Evolutionary conservation across 2,329 filamentous ascomycete genomes (phyloP).

Genomic region (Colletotrichum lupini): DNA sequence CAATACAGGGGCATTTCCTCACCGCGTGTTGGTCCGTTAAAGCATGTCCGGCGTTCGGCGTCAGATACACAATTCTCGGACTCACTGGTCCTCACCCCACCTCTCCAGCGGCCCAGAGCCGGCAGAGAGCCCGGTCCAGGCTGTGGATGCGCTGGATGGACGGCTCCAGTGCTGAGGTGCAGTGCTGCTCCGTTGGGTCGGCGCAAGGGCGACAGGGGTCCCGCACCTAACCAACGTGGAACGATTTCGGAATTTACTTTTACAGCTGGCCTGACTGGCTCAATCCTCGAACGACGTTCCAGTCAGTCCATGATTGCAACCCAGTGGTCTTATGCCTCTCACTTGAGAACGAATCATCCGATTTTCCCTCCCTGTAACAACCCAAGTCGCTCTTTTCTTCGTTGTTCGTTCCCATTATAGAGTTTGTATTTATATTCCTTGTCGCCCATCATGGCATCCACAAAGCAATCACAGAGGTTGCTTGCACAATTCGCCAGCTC

Average conservation of each 20-base stretch:
- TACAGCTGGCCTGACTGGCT: slow-evolving; percentile 36
- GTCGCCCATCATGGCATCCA: slow-evolving; percentile 24
- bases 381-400: slow-evolving; percentile 24
- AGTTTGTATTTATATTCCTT: slow-evolving; percentile 20
- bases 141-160: not conserved
- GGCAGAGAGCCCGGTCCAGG: not conserved
- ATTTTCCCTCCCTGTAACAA: slow-evolving; percentile 9
- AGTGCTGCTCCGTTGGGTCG: not conserved
- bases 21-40: not conserved
- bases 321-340: slow-evolving; percentile 30
- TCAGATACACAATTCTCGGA: slow-evolving; percentile 2
- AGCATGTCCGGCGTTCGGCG: slow-evolving; percentile 30
- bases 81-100: slow-evolving; percentile 16
- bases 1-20: not conserved
- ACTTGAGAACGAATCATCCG: slow-evolving; percentile 29
- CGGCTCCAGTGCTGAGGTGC: not conserved
- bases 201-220: slow-evolving; percentile 20
- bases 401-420: not conserved
- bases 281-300: slow-evolving; percentile 30
- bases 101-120: not conserved
- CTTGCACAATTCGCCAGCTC: slow-evolving; percentile 30
- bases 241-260: slow-evolving; percentile 35
- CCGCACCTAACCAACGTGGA: slow-evolving; percentile 31
- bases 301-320: slow-evolving; percentile 33
- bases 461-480: slow-evolving; percentile 21